phyloP scores from a whole-genome alignment of 805 yeast species.

The Kodamaea hsintzibuensis region DNA sequence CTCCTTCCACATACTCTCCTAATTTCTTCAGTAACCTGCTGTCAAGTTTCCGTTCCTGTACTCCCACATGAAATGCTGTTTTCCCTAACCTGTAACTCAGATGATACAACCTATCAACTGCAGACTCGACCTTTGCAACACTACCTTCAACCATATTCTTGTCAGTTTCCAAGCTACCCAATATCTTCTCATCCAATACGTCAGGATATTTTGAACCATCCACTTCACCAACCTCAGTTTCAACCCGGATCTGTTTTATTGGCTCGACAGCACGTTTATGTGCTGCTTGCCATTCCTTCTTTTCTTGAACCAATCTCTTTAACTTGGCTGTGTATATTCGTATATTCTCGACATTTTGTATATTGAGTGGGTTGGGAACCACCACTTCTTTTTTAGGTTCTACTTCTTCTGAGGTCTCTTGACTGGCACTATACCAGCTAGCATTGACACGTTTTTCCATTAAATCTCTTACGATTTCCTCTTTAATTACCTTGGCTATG shows the following conservation, averaged over 20 bases:
- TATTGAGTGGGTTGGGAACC: constrained; percentile 62
- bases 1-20: constrained; percentile 15
- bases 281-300: constrained; percentile 46
- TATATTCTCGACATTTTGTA: constrained; percentile 49
- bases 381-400: constrained; percentile 30
- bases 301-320: constrained; percentile 45
- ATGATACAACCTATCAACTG: constrained; percentile 41
- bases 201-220: constrained; percentile 13
- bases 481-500: constrained; percentile 64
- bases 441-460: constrained; percentile 59
- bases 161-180: constrained; percentile 13
- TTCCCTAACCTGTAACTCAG: constrained; percentile 29
- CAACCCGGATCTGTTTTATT: constrained; percentile 6
- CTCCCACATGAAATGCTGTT: constrained; percentile 24
- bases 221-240: constrained; percentile 15
- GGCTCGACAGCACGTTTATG: constrained; percentile 21
- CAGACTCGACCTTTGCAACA: constrained; percentile 22
- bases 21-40: constrained; percentile 22
- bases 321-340: constrained; percentile 47
- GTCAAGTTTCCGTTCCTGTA: constrained; percentile 19
- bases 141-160: constrained; percentile 13
- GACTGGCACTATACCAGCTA: constrained; percentile 61
- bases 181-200: constrained; percentile 17
- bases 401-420: constrained; percentile 19
- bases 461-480: constrained; percentile 60